Base-by-base conservation (phyloP, 441 rosid species). In the Eutrema salsugineum region DNA sequence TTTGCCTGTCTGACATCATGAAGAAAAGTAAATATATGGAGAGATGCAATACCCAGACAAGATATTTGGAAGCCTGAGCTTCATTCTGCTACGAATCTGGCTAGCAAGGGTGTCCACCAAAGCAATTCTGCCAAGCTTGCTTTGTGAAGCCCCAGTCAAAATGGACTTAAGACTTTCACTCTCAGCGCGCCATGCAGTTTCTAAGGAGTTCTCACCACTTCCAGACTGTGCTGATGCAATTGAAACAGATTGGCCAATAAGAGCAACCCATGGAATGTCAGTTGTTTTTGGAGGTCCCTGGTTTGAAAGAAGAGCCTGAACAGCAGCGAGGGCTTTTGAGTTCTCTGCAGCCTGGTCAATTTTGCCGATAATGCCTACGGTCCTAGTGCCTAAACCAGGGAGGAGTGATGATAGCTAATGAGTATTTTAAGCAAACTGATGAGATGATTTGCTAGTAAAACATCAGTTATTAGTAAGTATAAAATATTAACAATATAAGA, bases 101-200 rank as follows among this genome's bases (percentile, higher is more conserved):
- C 85, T 76, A 60, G 97, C 97, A 75, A 94, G 87, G 46, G 89
- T 81, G 57, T 91, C 97, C 75, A 94, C 91, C 80, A 94, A 67
- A 55, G 99, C 94, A 76, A 90, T 72, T 85, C 99, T 87, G 51
- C 97, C 99, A 54, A 94, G 97, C 83, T 87, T 91, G 88, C 80
- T 85, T 68, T 78, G 97, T 8, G 96, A 97, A 49, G 93, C 90
- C 74, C 96, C 97, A 20, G 79, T 88, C 71, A 94, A 77, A 72
- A 87, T 87, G 51, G 95, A 88, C 69, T 91, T 94, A 1, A 94
- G 82, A 80, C 95, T 94, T 78, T 90, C 99, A 71, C 84, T 92
- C 90, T 94, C 97, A 16, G 97, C 97, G 48, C 87, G 87, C 99
- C 99, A 90, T 47, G 99, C 99, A 68, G 93, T 90, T 83, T 94